Evolutionary conservation across 129 eudicot genomes (phyloP).

Genomic region (Dittrichia graveolens): DNA sequence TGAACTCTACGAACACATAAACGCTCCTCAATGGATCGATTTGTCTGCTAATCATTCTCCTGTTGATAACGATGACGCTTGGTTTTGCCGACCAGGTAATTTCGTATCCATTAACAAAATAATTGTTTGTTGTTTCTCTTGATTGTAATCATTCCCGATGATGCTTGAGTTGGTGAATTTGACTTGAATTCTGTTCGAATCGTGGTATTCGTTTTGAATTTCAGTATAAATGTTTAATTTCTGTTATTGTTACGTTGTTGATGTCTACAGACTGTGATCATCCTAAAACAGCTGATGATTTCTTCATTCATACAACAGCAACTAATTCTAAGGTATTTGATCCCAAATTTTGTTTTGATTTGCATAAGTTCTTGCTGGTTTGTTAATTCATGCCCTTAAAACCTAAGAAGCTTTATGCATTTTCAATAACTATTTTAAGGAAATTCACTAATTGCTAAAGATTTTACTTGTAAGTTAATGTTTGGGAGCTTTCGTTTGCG

Average conservation of each 20-base stretch:
- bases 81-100: slow-evolving; percentile 76
- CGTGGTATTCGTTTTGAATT: neutral
- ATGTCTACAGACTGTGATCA: slow-evolving; percentile 61
- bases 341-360: no score
- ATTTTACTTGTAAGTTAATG: no score
- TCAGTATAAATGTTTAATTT: neutral
- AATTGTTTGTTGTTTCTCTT: neutral
- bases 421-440: no score
- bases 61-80: slow-evolving; percentile 47
- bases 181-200: neutral
- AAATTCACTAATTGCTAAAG: no score
- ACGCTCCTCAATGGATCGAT: slow-evolving; percentile 74
- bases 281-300: slow-evolving; percentile 74
- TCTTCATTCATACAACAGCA: slow-evolving; percentile 37
- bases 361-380: no score
- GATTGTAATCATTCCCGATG: no score
- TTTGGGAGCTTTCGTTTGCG: no score
- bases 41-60: slow-evolving; percentile 30
- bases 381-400: no score
- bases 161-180: neutral
- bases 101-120: neutral
- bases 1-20: slow-evolving; percentile 57
- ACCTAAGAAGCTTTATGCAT: no score
- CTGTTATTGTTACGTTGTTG: neutral
- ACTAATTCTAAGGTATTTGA: slow-evolving; percentile 29